Base-by-base conservation (phyloP, 2,329 filamentous ascomycete species). In the Ciborinia camelliae region DNA sequence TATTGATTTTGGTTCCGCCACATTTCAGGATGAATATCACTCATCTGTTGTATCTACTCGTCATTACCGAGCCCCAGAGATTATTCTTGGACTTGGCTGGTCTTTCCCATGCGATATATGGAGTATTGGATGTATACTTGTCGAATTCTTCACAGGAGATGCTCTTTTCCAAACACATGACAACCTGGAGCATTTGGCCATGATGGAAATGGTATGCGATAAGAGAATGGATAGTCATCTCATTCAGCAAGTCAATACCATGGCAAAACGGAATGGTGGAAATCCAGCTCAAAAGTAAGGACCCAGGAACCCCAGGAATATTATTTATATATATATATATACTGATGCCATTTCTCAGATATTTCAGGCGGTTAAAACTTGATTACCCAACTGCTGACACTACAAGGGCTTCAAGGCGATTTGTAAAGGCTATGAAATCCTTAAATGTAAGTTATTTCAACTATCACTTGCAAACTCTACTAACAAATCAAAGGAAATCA, bases 141-240 rank as follows among this genome's bases (percentile, higher is more conserved):
- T 90, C 20, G 87, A 90, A 68, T 89, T 90, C 74, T 90, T 86
- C 67, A 90, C 87, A 0, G 87, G 87, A 6, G 87, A 90, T 71
- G 87, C 87, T 23, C 77, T 90, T 2, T 90, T 90, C 75, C 87
- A 90, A 73, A 90, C 87, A 1, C 87, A 90, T 70, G 87, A 90
- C 69, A 90, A 90, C 67, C 79, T 90, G 30, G 87, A 90, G 74
- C 87, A 90, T 73, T 77, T 90, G 60, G 87, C 87, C n/a, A 90
- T 90, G 87, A 90, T 90, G 87, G 87, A 89, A 72, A 85, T 84
- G 41, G 87, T 90, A 9, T 85, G 86, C 62, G 85, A 84, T 59
- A 76, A 77, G 28, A 80, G 82, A 58, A 84, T 90, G 60, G 86
- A 89, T 67, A 76, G 77, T 0, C 79, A 83, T 67, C 81, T 90